Percentiles rank a stretch among this genome's conserved stretches.
Evolutionary conservation across 2,329 filamentous ascomycete species (phyloP).

Genomic region (Thelonectria blattea): DNA sequence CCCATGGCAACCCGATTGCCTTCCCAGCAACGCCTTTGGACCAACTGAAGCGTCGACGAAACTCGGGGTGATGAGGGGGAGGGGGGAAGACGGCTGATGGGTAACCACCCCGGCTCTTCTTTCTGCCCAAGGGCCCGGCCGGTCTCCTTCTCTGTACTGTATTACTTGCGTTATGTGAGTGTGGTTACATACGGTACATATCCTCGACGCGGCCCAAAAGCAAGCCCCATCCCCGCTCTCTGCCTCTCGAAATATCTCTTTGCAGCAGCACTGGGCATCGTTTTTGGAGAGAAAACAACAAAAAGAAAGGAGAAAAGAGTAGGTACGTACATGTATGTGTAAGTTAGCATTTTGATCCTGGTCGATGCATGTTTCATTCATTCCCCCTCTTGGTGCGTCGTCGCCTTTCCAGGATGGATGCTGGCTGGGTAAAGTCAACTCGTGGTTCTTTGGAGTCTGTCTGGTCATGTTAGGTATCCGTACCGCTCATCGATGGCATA

Average conservation of each 20-base stretch:
- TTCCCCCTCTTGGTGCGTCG: background rate
- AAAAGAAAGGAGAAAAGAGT: background rate
- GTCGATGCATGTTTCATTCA: background rate
- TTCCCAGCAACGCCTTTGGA: background rate
- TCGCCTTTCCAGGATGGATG: background rate
- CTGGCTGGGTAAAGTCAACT: no score
- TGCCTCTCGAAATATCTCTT: slow-evolving; percentile 1
- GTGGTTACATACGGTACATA: slow-evolving; percentile 15
- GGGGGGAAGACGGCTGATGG: background rate
- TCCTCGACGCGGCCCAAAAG: slow-evolving; percentile 5
- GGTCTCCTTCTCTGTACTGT: background rate
- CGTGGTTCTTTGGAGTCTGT: no score
- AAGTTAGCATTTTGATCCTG: background rate
- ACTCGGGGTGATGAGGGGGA: no score
- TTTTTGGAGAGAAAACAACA: background rate
- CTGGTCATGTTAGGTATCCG: no score
- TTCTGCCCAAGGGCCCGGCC: background rate
- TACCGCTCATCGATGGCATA: no score
- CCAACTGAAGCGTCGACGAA: background rate
- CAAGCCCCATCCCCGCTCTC: slow-evolving; percentile 10
- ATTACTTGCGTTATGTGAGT: slow-evolving; percentile 22
- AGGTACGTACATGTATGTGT: no score
- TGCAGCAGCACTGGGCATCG: background rate
- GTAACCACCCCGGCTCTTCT: background rate
- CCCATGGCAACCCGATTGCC: background rate